Evolutionary conservation across 805 yeast genomes (phyloP).

Genomic region (Metschnikowia baotianmanensis): DNA sequence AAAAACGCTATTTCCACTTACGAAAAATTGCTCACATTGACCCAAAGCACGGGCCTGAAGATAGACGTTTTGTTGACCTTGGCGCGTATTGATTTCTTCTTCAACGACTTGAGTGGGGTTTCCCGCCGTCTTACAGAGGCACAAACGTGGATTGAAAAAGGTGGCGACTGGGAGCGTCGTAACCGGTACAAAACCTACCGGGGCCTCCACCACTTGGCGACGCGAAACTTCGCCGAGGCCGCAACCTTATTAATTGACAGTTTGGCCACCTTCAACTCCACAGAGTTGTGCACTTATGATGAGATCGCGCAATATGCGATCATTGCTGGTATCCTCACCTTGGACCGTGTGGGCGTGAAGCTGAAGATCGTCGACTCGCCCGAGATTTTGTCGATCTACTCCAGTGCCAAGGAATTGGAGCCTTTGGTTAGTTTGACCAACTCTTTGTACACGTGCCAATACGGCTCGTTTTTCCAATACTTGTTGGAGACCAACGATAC

Average conservation of each 20-base stretch:
- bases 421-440: conserved; percentile 83
- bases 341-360: conserved; percentile 83
- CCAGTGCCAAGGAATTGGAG: conserved; percentile 67
- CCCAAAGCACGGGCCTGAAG: conserved; percentile 86
- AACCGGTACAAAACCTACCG: conserved; percentile 89
- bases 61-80: conserved; percentile 83
- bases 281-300: conserved; percentile 85
- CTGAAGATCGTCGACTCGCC: conserved; percentile 88
- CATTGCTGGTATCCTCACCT: conserved; percentile 79
- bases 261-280: conserved; percentile 91
- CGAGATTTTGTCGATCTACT: conserved; percentile 77
- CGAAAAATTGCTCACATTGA: conserved; percentile 68
- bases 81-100: conserved; percentile 86
- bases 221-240: conserved; percentile 84
- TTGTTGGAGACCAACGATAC: conserved; percentile 75
- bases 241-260: conserved; percentile 84
- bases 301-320: conserved; percentile 86
- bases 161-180: conserved; percentile 99
- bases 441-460: conserved; percentile 85
- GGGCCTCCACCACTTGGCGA: conserved; percentile 80
- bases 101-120: conserved; percentile 68
- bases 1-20: conserved; percentile 64
- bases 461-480: conserved; percentile 71
- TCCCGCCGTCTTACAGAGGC: conserved; percentile 72
- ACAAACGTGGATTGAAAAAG: conserved; percentile 79